A percentile compares a stretch with the other conserved stretches of the same genome.
These are phyloP conservation scores for Amanita thiersii DNA, from an alignment of 768 basidiomycete genomes.

Conservation along the genomic window DNA sequence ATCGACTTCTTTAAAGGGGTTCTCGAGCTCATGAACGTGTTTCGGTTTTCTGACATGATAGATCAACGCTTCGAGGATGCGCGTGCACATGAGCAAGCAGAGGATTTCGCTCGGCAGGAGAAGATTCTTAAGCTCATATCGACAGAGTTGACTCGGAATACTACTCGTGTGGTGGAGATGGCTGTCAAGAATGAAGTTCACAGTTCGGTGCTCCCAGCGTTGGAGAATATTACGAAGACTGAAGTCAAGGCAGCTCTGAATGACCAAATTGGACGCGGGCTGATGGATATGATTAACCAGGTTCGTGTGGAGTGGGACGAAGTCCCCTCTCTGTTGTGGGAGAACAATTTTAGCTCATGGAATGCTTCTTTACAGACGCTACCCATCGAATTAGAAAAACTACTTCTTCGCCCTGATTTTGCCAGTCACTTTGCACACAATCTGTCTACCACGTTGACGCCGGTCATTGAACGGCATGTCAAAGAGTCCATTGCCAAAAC, in stretches of 20 bases:
- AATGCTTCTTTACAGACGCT: conserved; percentile 41
- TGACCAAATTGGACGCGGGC: conserved; percentile 66
- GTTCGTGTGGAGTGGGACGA: conserved; percentile 36
- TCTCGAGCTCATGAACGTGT: background rate
- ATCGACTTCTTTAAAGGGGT: conserved; percentile 1
- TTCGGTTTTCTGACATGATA: conserved; percentile 20
- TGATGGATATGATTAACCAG: conserved; percentile 67
- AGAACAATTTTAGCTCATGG: background rate
- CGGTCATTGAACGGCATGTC: conserved; percentile 73
- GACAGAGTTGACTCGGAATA: conserved; percentile 79
- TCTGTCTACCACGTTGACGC: conserved; percentile 63
- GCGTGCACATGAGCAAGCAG: conserved; percentile 67
- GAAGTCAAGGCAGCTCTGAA: conserved; percentile 76
- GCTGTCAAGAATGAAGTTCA: conserved; percentile 83
- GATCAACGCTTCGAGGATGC: conserved; percentile 83
- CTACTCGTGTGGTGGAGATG: conserved; percentile 82
- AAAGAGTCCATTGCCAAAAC: conserved; percentile 70
- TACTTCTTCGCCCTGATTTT: conserved; percentile 70
- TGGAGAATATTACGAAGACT: conserved; percentile 74
- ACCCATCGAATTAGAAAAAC: conserved; percentile 71
- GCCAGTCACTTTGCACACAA: conserved; percentile 70
- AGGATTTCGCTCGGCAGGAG: conserved; percentile 80
- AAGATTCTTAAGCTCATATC: conserved; percentile 86
- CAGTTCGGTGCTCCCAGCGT: conserved; percentile 72
- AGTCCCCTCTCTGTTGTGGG: background rate